Base-by-base conservation (phyloP, 140 eudicot species). In the Senecio squalidus region DNA sequence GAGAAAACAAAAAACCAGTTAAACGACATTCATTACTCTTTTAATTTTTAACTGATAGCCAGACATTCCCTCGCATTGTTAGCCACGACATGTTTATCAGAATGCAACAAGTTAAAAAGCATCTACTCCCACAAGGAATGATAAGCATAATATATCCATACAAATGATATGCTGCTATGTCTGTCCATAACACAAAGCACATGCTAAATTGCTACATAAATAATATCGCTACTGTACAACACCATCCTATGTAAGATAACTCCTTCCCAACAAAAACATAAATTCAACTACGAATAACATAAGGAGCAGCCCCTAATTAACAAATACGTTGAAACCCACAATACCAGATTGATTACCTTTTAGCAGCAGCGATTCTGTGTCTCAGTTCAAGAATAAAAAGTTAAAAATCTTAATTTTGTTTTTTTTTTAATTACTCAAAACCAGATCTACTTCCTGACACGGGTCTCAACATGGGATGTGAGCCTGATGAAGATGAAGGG, bases 401-500 rank as follows among this genome's bases (percentile, higher is more conserved):
- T 48, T 63, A 36, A 58, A 49, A 27, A 38, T 51, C 27, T 45
- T n/a, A n/a, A n/a, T n/a, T n/a, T n/a, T n/a, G n/a, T n/a, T n/a
- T n/a, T 59, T 65, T 29, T 59, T 68, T 40, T 73, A 73, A 55
- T 75, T 77, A 53, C 67, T 75, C 74, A 70, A 56, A 74, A 44
- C 79, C 79, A 46, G 79, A 45, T 80, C 84, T 84, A 44, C 72
- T 62, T 55, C 80, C 83, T 15, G 82, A 52, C 43, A 76, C 65
- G 8, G 80, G 64, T 43, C 73, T 76, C 72, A 80, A 77, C 86
- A 78, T 62, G 40, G 76, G 71, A 75, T 71, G 83, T 26, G 85
- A 26, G 9, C 62, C 78, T 6, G 97, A 78, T 6, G 97, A 74
- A 9, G 86, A 47, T 2, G 95, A 68, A 0, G 86, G 86, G 29